Evolutionary conservation across 768 basidiomycete species (phyloP).

Genomic region (Boletus subcaerulescens): DNA sequence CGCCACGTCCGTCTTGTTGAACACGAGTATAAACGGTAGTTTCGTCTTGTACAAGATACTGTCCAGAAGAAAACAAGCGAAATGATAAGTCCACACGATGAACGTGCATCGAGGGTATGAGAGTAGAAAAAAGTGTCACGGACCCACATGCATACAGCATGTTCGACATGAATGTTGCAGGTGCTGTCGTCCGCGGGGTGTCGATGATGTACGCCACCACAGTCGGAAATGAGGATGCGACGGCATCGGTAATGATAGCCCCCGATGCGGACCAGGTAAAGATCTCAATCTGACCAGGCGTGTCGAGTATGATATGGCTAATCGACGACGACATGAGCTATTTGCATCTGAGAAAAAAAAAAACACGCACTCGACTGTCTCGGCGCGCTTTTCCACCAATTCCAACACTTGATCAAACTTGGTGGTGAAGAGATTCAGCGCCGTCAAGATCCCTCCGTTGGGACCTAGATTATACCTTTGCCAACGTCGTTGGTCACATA

Average conservation of each 20-base stretch:
- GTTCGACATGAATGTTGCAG: slow-evolving; percentile 99
- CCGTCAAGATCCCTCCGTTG: slow-evolving; percentile 96
- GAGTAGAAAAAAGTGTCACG: neutral
- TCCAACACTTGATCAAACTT: slow-evolving; percentile 97
- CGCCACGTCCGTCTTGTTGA: slow-evolving; percentile 97
- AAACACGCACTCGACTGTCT: slow-evolving; percentile 75
- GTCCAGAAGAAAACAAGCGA: neutral
- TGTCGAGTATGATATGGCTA: slow-evolving; percentile 94
- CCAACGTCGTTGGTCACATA: slow-evolving; percentile 13
- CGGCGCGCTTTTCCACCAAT: slow-evolving; percentile 87
- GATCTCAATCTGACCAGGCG: slow-evolving; percentile 98
- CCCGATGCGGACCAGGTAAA: slow-evolving; percentile 99
- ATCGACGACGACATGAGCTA: neutral
- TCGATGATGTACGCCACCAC: slow-evolving; percentile 97
- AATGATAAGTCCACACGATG: neutral
- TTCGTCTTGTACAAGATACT: slow-evolving; percentile 98
- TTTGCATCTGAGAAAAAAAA: neutral
- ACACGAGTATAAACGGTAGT: slow-evolving; percentile 94
- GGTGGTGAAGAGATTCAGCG: slow-evolving; percentile 96
- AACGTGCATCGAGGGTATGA: neutral
- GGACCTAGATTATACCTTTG: slow-evolving; percentile 95
- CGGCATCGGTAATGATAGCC: slow-evolving; percentile 95
- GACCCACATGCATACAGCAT: slow-evolving; percentile 99
- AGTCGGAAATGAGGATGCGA: slow-evolving; percentile 90
- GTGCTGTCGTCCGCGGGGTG: slow-evolving; percentile 90